Evolutionary conservation across 2,329 filamentous ascomycete genomes (phyloP), one percentile per base, ranked within the genome.

Genomic region (Nemania sp.): DNA sequence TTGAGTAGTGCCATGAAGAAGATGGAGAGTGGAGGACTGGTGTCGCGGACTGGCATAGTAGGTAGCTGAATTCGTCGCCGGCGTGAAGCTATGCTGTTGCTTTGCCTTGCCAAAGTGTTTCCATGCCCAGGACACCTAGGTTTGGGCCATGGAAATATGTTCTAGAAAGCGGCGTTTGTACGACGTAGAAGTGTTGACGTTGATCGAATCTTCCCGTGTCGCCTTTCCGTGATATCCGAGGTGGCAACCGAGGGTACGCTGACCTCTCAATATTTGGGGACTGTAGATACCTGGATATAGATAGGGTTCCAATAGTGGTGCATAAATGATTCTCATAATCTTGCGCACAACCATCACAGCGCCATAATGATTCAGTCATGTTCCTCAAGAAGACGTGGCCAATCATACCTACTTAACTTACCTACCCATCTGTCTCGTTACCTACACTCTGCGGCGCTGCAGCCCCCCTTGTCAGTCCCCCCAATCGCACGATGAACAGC

Each of bases 1-100:
- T 72, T 60, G 73, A 39, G 78, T 73, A 69, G 68, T 70, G 77
- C 59, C 73, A 76, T 70, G 77, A 81, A 72, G 79, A 81, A 80
- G 78, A 75, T 34, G 34, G 37, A 29, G 2, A 10, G 10, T 6
- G 2, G 18, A 11, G 9, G n/a, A n/a, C n/a, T n/a, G n/a, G n/a
- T n/a, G n/a, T n/a, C n/a, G n/a, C n/a, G n/a, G n/a, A n/a, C n/a
- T n/a, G n/a, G n/a, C n/a, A n/a, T n/a, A n/a, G n/a, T n/a, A n/a
- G n/a, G n/a, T n/a, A n/a, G n/a, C n/a, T n/a, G n/a, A n/a, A n/a
- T n/a, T n/a, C n/a, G n/a, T n/a, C n/a, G n/a, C n/a, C n/a, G n/a
- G n/a, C n/a, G n/a, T n/a, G n/a, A n/a, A n/a, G n/a, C n/a, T n/a
- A n/a, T n/a, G n/a, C n/a, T n/a, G n/a, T n/a, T n/a, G n/a, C n/a